These are phyloP conservation scores for Oemleria cerasiformis DNA, from an alignment of 306 rosid species.

Conservation along the genomic window DNA sequence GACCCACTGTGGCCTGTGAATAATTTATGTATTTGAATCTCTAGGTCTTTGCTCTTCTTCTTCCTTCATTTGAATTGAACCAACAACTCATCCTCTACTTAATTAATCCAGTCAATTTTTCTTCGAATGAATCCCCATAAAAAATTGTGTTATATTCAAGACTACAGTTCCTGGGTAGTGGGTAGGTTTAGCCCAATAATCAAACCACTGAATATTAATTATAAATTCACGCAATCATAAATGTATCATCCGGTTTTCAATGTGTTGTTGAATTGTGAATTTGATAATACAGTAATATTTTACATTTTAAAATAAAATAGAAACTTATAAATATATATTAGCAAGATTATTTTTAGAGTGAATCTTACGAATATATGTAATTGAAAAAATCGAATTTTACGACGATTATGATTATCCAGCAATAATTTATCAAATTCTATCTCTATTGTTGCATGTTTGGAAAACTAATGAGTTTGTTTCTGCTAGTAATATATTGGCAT, in stretches of 20 bases:
- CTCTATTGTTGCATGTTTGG: too few species aligned
- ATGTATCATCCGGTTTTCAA: background rate
- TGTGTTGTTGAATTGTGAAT: too few species aligned
- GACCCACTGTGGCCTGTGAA: conserved; percentile 20
- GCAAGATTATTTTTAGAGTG: too few species aligned
- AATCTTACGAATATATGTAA: too few species aligned
- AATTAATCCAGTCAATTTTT: conserved; percentile 35
- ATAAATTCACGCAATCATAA: background rate
- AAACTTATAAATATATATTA: too few species aligned
- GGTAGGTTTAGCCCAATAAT: background rate
- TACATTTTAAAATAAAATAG: too few species aligned
- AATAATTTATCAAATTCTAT: too few species aligned
- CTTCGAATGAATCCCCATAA: conserved; percentile 37
- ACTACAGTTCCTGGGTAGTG: conserved; percentile 6
- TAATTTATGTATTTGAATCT: conserved; percentile 4
- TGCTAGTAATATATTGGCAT: too few species aligned
- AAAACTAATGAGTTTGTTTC: too few species aligned
- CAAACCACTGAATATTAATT: background rate
- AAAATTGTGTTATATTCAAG: conserved; percentile 22
- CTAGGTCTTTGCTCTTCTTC: conserved; percentile 17
- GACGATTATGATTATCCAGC: too few species aligned
- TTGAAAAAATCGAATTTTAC: too few species aligned
- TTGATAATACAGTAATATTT: too few species aligned
- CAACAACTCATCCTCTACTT: conserved; percentile 1
- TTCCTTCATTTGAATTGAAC: conserved; percentile 12